Evolutionary conservation across 2,329 filamentous ascomycete genomes (phyloP).

Genomic region (Hymenoscyphus fructigenus): DNA sequence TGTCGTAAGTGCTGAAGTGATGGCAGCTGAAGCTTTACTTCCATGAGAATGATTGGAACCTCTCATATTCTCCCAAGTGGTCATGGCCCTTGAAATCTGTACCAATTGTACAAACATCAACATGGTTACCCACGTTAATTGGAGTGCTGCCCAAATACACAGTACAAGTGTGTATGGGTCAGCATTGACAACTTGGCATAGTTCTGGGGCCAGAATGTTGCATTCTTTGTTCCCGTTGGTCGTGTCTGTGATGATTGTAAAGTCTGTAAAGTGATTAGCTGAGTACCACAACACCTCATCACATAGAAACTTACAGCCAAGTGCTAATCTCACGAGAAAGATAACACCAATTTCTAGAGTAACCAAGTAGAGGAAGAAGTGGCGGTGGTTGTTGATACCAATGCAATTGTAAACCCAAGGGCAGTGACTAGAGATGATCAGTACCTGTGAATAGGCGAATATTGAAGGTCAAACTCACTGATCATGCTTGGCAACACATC

Average conservation of each 20-base stretch:
- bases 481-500: conserved; percentile 94
- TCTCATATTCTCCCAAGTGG: conserved; percentile 95
- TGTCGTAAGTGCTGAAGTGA: conserved; percentile 75
- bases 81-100: conserved; percentile 88
- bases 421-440: conserved; percentile 67
- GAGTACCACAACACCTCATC: background rate
- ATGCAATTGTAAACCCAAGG: conserved; percentile 98
- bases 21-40: conserved; percentile 53
- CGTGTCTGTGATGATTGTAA: conserved; percentile 55
- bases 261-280: conserved; percentile 52
- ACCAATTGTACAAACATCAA: conserved; percentile 90
- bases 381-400: conserved; percentile 91
- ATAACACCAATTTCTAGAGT: conserved; percentile 74
- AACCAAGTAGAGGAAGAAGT: conserved; percentile 90
- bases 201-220: conserved; percentile 68
- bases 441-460: conserved; percentile 11
- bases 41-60: conserved; percentile 63
- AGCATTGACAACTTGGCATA: conserved; percentile 76
- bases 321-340: conserved; percentile 67
- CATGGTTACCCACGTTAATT: conserved; percentile 97
- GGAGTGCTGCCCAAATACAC: conserved; percentile 74
- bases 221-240: conserved; percentile 54
- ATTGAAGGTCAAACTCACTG: conserved; percentile 62
- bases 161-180: conserved; percentile 84
- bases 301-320: conserved; percentile 59